A percentile compares a stretch with the other conserved stretches of the same genome.
These are phyloP conservation scores for Amyloporia xantha DNA, from an alignment of 768 basidiomycete genomes.

Conservation along the genomic window DNA sequence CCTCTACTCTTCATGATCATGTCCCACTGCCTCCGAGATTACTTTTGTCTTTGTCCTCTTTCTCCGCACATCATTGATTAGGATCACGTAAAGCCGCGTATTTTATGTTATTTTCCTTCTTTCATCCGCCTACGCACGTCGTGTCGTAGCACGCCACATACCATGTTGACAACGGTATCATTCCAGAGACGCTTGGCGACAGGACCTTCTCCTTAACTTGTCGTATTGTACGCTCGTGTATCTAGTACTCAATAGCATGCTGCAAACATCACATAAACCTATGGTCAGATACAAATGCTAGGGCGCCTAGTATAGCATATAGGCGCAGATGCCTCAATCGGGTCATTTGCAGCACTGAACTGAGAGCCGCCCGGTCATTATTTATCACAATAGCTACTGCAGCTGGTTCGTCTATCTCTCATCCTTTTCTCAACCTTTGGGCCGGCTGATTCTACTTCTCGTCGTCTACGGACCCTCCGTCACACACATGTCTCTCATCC, in stretches of 20 bases:
- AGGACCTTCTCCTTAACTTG: neutral
- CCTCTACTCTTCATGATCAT: slow-evolving; percentile 5
- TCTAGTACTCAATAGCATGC: neutral
- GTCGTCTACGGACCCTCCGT: slow-evolving; percentile 2
- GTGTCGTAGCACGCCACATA: slow-evolving; percentile 19
- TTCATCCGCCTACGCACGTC: slow-evolving; percentile 18
- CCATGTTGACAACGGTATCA: slow-evolving; percentile 12
- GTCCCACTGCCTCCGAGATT: slow-evolving; percentile 5
- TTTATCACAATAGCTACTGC: neutral
- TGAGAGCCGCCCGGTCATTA: neutral
- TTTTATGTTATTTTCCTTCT: slow-evolving; percentile 6
- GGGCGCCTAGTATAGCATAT: neutral
- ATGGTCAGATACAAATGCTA: no score
- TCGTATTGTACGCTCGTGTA: neutral
- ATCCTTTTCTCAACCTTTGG: neutral
- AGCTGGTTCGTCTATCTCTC: neutral
- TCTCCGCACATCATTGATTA: neutral
- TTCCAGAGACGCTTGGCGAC: neutral
- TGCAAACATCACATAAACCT: neutral
- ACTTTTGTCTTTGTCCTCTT: slow-evolving; percentile 9
- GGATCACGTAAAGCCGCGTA: slow-evolving; percentile 1
- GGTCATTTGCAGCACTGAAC: neutral
- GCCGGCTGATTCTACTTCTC: slow-evolving; percentile 1
- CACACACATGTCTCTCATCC: slow-evolving; percentile 25
- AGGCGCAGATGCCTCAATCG: neutral